These are phyloP conservation scores for Hypoxylon lenormandii DNA, from an alignment of 495 filamentous ascomycete species.

Conservation along the genomic window DNA sequence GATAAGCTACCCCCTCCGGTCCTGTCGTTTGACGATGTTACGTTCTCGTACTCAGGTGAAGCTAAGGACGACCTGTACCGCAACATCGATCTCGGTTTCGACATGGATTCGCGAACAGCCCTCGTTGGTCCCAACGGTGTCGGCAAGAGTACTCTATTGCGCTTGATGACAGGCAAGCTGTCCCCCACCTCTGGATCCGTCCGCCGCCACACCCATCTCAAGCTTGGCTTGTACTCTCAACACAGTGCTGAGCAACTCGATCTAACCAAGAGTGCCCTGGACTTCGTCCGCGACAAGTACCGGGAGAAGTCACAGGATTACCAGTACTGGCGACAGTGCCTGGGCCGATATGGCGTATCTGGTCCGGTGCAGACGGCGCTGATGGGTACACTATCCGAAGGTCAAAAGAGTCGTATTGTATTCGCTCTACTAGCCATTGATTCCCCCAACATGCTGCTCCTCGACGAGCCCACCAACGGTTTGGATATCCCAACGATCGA, in stretches of 20 bases:
- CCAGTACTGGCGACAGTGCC: slow-evolving; percentile 99
- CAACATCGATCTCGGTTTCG: slow-evolving; percentile 95
- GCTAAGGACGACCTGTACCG: slow-evolving; percentile 92
- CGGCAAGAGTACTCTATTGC: slow-evolving; percentile 97
- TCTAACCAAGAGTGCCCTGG: slow-evolving; percentile 94
- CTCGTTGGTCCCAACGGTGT: slow-evolving; percentile 99
- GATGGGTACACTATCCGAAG: slow-evolving; percentile 97
- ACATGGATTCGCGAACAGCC: slow-evolving; percentile 98
- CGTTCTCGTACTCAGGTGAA: slow-evolving; percentile 95
- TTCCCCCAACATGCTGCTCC: slow-evolving; percentile 93
- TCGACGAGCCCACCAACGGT: slow-evolving; percentile 99
- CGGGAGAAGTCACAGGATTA: slow-evolving; percentile 89
- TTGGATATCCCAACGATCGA: slow-evolving; percentile 99
- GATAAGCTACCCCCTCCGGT: slow-evolving; percentile 98
- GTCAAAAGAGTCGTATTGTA: slow-evolving; percentile 96
- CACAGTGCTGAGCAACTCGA: slow-evolving; percentile 99
- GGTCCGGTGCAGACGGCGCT: slow-evolving; percentile 95
- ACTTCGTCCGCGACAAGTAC: slow-evolving; percentile 98
- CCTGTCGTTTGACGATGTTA: slow-evolving; percentile 94
- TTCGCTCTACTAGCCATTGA: slow-evolving; percentile 97
- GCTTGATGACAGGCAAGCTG: slow-evolving; percentile 96
- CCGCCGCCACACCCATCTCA: slow-evolving; percentile 93
- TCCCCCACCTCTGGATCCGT: slow-evolving; percentile 85
- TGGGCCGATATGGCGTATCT: slow-evolving; percentile 89
- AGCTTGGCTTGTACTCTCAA: slow-evolving; percentile 96